Evolutionary conservation across 495 filamentous ascomycete genomes (phyloP), one percentile per base, ranked within the genome.

Genomic region (Penicillium flavigenum): DNA sequence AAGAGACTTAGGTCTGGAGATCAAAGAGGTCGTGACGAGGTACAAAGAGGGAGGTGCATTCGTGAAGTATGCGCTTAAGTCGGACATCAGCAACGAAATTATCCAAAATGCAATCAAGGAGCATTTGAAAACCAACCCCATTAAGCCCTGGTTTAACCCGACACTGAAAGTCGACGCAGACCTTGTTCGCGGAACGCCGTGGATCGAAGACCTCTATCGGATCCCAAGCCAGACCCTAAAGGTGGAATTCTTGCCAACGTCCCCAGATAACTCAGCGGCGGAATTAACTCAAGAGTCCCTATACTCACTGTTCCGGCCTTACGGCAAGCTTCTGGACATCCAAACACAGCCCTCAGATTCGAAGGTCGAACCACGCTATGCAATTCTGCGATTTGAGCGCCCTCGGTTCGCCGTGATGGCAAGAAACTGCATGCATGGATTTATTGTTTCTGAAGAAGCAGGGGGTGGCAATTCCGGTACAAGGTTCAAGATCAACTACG

Each of bases 1-100:
- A 0, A 58, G 71, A 5, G 64, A 67, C 0, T 61, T 86, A 12
- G 74, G 84, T n/a, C 72, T 94, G 26, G 80, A 86, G 41, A 82
- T 96, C 59, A 88, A 84, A 41, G 84, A 95, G 58, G 85, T 96
- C 36, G 63, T 96, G 44, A 89, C 92, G 2, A 82, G 91, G 19
- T 76, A 92, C 29, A 92, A 93, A 62, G 94, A 98, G 68, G 95
- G 93, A 22, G 94, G 95, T 9, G 90, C 91, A 8, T 98, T 94
- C 71, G 85, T 97, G 63, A 97, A 96, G 68, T 94, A 95, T 71
- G 78, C 79, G 7, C 80, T 90, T 62, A 76, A 81, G 17, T 63
- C 72, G 10, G 77, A 74, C 3, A 73, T 84, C 16, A 71, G 76
- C 1, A 64, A 74, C 24, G 68, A 78, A 10, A 84, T 88, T 20